Conservation (phyloP, 148 eudicot species). For the Persicaria maculosa region DNA sequence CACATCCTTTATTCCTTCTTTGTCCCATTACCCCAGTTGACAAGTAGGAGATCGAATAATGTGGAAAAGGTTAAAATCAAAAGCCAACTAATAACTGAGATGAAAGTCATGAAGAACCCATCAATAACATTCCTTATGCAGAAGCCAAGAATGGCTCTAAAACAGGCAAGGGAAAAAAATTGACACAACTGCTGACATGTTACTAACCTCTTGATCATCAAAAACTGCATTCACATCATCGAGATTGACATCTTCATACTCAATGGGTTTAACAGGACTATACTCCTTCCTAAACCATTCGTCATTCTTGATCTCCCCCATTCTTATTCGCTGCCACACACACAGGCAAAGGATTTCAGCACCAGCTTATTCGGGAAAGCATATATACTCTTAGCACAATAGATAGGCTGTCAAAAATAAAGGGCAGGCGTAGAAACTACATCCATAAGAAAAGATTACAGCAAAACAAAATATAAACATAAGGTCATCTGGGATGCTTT, state of each 20-base stretch:
- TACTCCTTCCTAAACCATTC: constrained; percentile 86
- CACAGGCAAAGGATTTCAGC: neutral
- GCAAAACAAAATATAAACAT: neutral
- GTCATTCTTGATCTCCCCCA: constrained; percentile 76
- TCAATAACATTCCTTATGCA: neutral
- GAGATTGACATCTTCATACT: constrained; percentile 86
- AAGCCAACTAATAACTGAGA: neutral
- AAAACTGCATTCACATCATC: constrained; percentile 93
- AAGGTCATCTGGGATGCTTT: no score
- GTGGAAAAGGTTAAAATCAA: no score
- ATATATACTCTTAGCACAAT: neutral
- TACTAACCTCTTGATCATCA: constrained; percentile 80
- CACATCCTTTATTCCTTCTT: neutral
- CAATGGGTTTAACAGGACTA: constrained; percentile 61
- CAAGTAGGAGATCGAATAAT: no score
- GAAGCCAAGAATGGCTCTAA: neutral
- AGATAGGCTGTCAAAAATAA: neutral
- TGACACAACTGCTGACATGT: neutral
- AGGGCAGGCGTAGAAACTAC: neutral
- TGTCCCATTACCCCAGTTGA: no score
- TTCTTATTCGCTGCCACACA: constrained; percentile 63
- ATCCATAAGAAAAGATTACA: neutral
- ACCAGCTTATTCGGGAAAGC: neutral
- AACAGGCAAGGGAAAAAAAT: neutral
- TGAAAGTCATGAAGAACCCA: neutral